Percentiles rank a stretch among this genome's conserved stretches.
phyloP scores from a whole-genome alignment of 441 rosid species.

The Eutrema salsugineum region DNA sequence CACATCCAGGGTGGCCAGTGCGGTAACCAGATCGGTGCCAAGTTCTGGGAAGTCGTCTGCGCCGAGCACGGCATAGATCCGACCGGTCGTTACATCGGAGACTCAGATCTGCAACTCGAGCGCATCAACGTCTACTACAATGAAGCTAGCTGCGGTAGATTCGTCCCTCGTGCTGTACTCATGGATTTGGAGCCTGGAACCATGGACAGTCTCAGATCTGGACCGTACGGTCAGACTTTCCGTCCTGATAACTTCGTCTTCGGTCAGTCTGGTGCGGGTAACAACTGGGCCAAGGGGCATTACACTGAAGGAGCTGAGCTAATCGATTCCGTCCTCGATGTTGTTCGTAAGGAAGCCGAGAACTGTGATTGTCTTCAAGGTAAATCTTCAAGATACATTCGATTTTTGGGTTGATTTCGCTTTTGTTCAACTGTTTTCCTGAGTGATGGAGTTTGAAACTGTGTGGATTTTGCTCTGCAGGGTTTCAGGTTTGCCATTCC shows the following conservation, averaged over 20 bases:
- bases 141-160: slow-evolving; percentile 2
- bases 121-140: slow-evolving; percentile 9
- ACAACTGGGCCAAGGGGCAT: slow-evolving; percentile 1
- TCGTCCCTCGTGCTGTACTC: not conserved
- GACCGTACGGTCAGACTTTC: slow-evolving; percentile 1
- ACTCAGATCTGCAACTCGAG: slow-evolving; percentile 4
- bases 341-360: slow-evolving; percentile 8
- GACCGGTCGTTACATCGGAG: not conserved
- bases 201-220: slow-evolving; percentile 12
- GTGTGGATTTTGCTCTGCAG: not conserved
- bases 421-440: too few species aligned
- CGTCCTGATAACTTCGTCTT: slow-evolving; percentile 1
- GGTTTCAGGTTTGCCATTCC: not conserved
- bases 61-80: slow-evolving; percentile 13
- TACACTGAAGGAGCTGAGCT: slow-evolving; percentile 4
- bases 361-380: slow-evolving; percentile 7
- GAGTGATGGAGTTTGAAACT: not conserved
- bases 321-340: not conserved
- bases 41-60: slow-evolving; percentile 4
- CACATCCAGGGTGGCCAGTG: slow-evolving; percentile 5
- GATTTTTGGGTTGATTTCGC: not conserved
- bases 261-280: not conserved
- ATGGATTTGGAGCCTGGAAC: slow-evolving; percentile 8
- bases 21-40: slow-evolving; percentile 7
- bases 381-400: not conserved